Evolutionary conservation across 805 yeast genomes (phyloP).

Genomic region (Saccharomycopsis lassenensis): DNA sequence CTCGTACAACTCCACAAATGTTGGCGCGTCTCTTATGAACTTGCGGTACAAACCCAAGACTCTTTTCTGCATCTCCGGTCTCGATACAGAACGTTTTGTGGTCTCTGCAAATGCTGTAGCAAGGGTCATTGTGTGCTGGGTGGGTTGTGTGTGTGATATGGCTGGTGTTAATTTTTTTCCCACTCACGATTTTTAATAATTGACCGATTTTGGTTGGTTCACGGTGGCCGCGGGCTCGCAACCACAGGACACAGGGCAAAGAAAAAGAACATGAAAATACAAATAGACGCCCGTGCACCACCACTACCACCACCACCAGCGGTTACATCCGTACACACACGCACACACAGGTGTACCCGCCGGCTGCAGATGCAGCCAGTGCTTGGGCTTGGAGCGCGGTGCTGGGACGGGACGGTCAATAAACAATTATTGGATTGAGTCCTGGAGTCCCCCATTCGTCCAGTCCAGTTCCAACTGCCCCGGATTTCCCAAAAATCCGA

Average conservation of each 20-base stretch:
- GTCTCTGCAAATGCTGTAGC: constrained; percentile 83
- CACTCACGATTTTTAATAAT: neutral
- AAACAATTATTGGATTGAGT: too few relatives aligned
- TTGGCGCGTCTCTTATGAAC: constrained; percentile 52
- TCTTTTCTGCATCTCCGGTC: constrained; percentile 49
- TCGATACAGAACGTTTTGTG: constrained; percentile 52
- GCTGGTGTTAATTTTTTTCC: neutral
- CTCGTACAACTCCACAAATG: constrained; percentile 53
- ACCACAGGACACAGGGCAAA: neutral
- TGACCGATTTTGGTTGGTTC: neutral
- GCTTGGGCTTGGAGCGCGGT: too few relatives aligned
- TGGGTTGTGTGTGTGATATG: neutral
- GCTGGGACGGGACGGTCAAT: too few relatives aligned
- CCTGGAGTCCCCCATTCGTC: too few relatives aligned
- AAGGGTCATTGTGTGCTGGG: constrained; percentile 34
- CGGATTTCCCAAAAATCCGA: neutral
- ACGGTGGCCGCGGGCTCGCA: neutral
- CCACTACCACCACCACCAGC: too few relatives aligned
- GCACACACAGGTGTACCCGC: too few relatives aligned
- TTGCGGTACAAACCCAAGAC: constrained; percentile 65
- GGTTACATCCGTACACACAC: too few relatives aligned
- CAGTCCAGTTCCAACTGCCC: too few relatives aligned
- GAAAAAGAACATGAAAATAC: neutral
- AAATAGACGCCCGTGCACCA: neutral
- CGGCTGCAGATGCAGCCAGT: too few relatives aligned